Evolutionary conservation across 2,329 filamentous ascomycete genomes (phyloP).

Genomic region (Aspergillus hortae): DNA sequence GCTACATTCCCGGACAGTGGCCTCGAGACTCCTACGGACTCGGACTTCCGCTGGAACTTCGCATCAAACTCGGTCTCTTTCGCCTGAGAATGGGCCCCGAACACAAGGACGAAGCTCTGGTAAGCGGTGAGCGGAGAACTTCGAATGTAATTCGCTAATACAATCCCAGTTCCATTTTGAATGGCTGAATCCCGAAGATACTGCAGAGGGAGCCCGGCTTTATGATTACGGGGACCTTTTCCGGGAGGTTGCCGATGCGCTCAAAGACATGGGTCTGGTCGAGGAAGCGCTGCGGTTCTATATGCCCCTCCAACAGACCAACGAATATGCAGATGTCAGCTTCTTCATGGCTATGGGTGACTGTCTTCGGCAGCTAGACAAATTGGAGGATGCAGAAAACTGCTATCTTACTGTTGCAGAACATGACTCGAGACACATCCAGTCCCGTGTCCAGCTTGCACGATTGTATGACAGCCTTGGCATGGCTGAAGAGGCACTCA

Average conservation of each 20-base stretch:
- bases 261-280: slow-evolving; percentile 50
- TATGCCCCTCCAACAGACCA: slow-evolving; percentile 47
- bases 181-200: slow-evolving; percentile 65
- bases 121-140: slow-evolving; percentile 37
- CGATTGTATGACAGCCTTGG: slow-evolving; percentile 77
- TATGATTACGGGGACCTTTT: slow-evolving; percentile 75
- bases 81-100: slow-evolving; percentile 67
- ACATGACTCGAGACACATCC: slow-evolving; percentile 66
- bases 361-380: slow-evolving; percentile 65
- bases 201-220: slow-evolving; percentile 48
- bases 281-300: slow-evolving; percentile 59
- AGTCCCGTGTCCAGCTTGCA: slow-evolving; percentile 74
- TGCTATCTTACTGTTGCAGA: slow-evolving; percentile 73
- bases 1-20: slow-evolving; percentile 57
- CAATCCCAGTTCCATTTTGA: slow-evolving; percentile 58
- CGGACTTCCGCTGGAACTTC: slow-evolving; percentile 74
- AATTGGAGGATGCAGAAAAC: slow-evolving; percentile 68
- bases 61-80: slow-evolving; percentile 78
- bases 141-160: slow-evolving; percentile 1
- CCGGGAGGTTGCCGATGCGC: slow-evolving; percentile 62
- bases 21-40: slow-evolving; percentile 62
- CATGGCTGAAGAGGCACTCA: slow-evolving; percentile 71
- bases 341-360: slow-evolving; percentile 50
- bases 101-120: slow-evolving; percentile 66
- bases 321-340: slow-evolving; percentile 46